Evolutionary conservation across 306 rosid species (phyloP).

Genomic region (Cucurbita argyrosperma): DNA sequence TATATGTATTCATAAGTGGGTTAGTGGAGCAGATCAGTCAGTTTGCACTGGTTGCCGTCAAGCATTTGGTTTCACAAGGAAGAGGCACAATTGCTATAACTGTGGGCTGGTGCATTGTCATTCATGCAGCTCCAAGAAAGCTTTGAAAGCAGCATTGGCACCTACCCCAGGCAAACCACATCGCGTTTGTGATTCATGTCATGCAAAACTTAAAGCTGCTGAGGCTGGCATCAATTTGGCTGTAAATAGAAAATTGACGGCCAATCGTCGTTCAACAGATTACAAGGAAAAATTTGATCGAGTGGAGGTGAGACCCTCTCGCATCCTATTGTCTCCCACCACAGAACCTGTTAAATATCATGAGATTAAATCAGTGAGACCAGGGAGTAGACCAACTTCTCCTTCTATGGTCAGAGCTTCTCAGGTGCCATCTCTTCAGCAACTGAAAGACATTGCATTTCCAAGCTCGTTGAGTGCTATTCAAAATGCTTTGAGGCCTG

Average conservation of each 20-base stretch:
- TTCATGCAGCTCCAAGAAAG: slow-evolving; percentile 89
- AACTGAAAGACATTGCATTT: slow-evolving; percentile 60
- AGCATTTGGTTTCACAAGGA: slow-evolving; percentile 86
- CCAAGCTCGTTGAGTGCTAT: slow-evolving; percentile 48
- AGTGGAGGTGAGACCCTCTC: slow-evolving; percentile 48
- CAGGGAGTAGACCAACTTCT: slow-evolving; percentile 24
- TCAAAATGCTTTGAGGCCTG: slow-evolving; percentile 41
- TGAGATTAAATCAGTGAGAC: slow-evolving; percentile 34
- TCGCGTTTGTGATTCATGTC: slow-evolving; percentile 87
- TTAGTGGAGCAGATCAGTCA: slow-evolving; percentile 88
- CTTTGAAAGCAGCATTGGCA: slow-evolving; percentile 72
- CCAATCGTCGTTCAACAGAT: slow-evolving; percentile 35
- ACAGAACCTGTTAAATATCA: slow-evolving; percentile 46
- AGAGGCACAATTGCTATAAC: slow-evolving; percentile 85
- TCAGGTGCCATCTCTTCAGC: slow-evolving; percentile 45
- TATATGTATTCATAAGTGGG: slow-evolving; percentile 89
- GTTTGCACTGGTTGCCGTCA: slow-evolving; percentile 83
- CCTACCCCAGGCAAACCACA: slow-evolving; percentile 94
- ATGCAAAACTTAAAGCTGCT: slow-evolving; percentile 52
- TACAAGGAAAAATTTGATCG: slow-evolving; percentile 30
- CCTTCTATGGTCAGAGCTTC: slow-evolving; percentile 41
- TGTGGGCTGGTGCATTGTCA: slow-evolving; percentile 92
- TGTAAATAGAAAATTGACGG: slow-evolving; percentile 21
- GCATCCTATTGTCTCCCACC: slow-evolving; percentile 44
- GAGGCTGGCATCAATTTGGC: slow-evolving; percentile 26